Conservation (phyloP, 2,329 filamentous ascomycete species). For the Fusarium temperatum region DNA sequence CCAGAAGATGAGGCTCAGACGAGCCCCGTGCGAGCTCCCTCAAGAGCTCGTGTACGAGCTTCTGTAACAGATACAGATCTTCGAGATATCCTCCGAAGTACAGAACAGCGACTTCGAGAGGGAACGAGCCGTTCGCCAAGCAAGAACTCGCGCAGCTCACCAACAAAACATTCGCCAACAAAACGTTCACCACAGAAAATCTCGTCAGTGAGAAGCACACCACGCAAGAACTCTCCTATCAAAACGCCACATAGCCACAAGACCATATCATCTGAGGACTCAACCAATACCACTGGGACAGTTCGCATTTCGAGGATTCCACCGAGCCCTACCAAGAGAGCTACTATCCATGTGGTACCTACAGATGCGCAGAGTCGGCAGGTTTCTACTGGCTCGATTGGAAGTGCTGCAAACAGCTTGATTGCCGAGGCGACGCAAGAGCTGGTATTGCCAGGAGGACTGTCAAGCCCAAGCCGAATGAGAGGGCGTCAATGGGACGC, state of each 20-base stretch:
- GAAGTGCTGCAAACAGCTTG: conserved; percentile 54
- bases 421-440: conserved; percentile 49
- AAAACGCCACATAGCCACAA: conserved; percentile 46
- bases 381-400: conserved; percentile 46
- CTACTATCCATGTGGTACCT: conserved; percentile 31
- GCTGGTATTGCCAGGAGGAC: conserved; percentile 47
- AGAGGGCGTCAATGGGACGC: conserved; percentile 43
- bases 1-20: conserved; percentile 20
- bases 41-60: conserved; percentile 32
- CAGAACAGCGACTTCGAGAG: conserved; percentile 60
- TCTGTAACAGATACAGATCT: conserved; percentile 57
- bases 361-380: conserved; percentile 35
- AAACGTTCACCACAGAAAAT: conserved; percentile 30
- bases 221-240: conserved; percentile 39
- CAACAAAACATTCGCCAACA: conserved; percentile 21
- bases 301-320: conserved; percentile 33
- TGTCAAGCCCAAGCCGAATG: conserved; percentile 56
- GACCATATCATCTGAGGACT: conserved; percentile 21
- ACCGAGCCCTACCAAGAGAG: conserved; percentile 44
- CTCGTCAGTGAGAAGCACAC: conserved; percentile 34
- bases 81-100: conserved; percentile 61
- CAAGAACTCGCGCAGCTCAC: conserved; percentile 42
- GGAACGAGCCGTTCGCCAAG: conserved; percentile 46
- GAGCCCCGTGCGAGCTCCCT: conserved; percentile 20
- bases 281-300: conserved; percentile 37